Conservation (phyloP, 2,329 filamentous ascomycete genomes). For the Paecilomyces dactylethromorphus region DNA sequence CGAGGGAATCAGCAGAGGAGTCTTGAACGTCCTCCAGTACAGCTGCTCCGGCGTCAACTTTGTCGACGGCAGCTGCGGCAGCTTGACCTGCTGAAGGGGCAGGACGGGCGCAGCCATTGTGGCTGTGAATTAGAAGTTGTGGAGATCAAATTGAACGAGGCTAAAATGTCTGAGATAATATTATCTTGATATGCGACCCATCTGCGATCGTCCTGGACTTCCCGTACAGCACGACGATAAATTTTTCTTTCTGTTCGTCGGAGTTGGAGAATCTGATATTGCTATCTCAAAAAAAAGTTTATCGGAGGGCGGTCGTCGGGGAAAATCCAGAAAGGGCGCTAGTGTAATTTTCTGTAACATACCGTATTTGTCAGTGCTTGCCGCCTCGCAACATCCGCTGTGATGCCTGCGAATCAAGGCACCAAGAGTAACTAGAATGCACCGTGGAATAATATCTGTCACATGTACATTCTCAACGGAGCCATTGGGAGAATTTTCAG, state of each 20-base stretch:
- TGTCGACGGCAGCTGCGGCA: constrained; percentile 73
- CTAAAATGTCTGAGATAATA: not conserved
- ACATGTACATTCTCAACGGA: not conserved
- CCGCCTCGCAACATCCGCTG: not conserved
- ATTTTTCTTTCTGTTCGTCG: not conserved
- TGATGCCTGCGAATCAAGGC: not conserved
- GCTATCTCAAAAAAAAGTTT: constrained; percentile 1
- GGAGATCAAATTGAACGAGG: not conserved
- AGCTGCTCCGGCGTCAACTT: constrained; percentile 78
- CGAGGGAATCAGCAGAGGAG: constrained; percentile 81
- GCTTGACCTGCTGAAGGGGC: constrained; percentile 72
- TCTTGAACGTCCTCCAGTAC: constrained; percentile 95
- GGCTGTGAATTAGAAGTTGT: not conserved
- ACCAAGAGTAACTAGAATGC: not conserved
- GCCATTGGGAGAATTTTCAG: not conserved
- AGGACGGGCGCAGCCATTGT: constrained; percentile 80
- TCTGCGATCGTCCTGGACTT: not conserved
- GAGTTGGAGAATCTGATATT: not conserved
- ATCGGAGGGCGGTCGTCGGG: not conserved
- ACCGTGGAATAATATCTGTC: not conserved
- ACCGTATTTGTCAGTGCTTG: not conserved
- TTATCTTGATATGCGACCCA: not conserved
- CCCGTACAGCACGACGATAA: not conserved
- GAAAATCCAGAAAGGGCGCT: not conserved
- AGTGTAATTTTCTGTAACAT: not conserved